Evolutionary conservation across 2,329 filamentous ascomycete genomes (phyloP), one percentile per base, ranked within the genome.

Genomic region (Phaeosphaeria sp.): DNA sequence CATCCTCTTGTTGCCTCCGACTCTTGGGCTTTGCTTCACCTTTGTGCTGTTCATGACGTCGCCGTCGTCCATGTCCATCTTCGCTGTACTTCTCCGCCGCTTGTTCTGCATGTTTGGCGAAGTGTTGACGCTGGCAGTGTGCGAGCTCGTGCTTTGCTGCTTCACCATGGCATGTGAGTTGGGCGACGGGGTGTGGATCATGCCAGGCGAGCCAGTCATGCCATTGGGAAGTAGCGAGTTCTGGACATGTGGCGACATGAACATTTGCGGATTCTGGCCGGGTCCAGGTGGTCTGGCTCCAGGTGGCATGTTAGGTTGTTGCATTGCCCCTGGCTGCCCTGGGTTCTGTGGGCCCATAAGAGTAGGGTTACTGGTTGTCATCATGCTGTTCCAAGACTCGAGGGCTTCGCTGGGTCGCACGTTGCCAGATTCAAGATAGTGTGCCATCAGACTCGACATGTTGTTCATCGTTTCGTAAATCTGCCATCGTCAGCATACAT

Each of bases 381-480:
- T 79, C 45, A 77, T 79, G 43, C 74, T 77, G 52, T 84, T 83
- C 51, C 86, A 81, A 39, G 80, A 79, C 44, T 82, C 77, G 54
- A 89, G 76, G n/a, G 86, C 84, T 63, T 87, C 80, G 20, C 79
- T 77, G 2, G 86, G 84, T 25, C 81, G 80, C 53, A 87, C 69
- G 20, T 82, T 79, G 4, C 79, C 79, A 63, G 86, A 80, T 49
- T 82, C 79, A 55, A 85, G 81, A 22, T 84, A 84, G 63, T 83
- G 86, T 49, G 81, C 79, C 77, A 89, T 87, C 33, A 89, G 74
- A 57, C 83, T 80, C 56, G 83, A 83, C 87, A 90, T 89, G 63
- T 84, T 81, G 53, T 85, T 87, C 72, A 89, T 84, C 27, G 86
- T 88, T 74, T 90, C 88, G 57, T 84, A 85, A 59, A 89, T 82